Conservation (phyloP, 768 basidiomycete species). For the Pulveroboletus sp. region DNA sequence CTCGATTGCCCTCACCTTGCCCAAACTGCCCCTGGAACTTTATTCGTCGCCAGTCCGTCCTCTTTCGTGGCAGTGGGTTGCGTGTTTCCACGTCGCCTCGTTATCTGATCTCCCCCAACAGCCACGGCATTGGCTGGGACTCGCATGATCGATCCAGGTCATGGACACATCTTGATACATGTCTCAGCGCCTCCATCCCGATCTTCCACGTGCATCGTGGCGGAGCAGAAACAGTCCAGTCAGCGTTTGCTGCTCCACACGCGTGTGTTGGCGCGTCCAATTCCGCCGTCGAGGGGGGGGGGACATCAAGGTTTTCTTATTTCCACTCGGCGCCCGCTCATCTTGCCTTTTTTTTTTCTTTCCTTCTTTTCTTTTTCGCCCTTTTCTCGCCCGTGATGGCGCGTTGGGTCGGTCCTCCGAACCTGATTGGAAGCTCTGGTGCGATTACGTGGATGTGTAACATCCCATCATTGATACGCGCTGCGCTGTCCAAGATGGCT, state of each 20-base stretch:
- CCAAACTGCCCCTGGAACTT: conserved; percentile 16
- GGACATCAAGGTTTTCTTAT: conserved; percentile 15
- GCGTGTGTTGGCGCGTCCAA: conserved; percentile 46
- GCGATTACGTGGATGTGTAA: conserved; percentile 35
- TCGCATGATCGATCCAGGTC: conserved; percentile 39
- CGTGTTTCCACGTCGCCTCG: conserved; percentile 7
- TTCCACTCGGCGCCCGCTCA: conserved; percentile 21
- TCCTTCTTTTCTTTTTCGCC: background rate
- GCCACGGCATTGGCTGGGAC: conserved; percentile 41
- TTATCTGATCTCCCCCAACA: conserved; percentile 11
- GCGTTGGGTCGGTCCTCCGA: conserved; percentile 25
- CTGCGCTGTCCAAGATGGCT: conserved; percentile 4
- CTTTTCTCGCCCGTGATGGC: background rate
- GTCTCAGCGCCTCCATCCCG: conserved; percentile 50
- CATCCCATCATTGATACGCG: conserved; percentile 6
- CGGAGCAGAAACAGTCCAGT: too few species aligned
- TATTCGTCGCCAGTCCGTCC: conserved; percentile 27
- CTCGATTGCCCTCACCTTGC: conserved; percentile 10
- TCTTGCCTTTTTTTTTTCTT: background rate
- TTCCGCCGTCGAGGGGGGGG: conserved; percentile 48
- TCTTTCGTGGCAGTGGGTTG: conserved; percentile 43
- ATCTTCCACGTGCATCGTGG: conserved; percentile 52
- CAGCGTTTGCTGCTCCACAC: conserved; percentile 50
- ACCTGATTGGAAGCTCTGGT: conserved; percentile 29
- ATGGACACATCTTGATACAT: conserved; percentile 43